Evolutionary conservation across 192 early-diverging fungal species (phyloP), one percentile per base, ranked within the genome.

Genomic region (Dissophora globulifera): DNA sequence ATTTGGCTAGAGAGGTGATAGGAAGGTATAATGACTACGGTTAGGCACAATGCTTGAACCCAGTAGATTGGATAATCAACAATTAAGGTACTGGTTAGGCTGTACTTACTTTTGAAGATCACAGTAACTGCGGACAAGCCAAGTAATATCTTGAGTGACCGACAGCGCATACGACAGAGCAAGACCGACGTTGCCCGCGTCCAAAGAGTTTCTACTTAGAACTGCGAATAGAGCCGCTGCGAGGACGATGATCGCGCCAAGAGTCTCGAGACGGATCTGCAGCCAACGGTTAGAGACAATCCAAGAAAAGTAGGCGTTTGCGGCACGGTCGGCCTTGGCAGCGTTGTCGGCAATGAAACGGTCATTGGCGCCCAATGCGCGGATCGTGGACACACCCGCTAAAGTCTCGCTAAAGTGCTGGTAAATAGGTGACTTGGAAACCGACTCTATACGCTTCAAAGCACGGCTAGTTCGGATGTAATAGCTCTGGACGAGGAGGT

Each of bases 401-500:
- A 91, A 72, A 2, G 89, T 87, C 62, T 92, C 88, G 51, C 87
- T 87, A 58, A 89, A 90, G 52, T 82, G 85, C 12, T 93, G 87
- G 67, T 91, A 94, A 17, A 97, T 86, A 0, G 95, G 95, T 8
- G 88, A 90, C 46, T 92, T 88, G 6, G 92, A 86, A 16, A 92
- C 84, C 5, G 92, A 93, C 49, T 95, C 94, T 22, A 97, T 75
- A 30, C 94, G 87, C 70, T 94, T 95, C 40, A 98, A 78, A 54
- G 91, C 91, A 47, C 94, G 90, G 4, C 88, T 89, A 8, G 90
- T 88, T 17, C 84, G 61, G 45, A 94, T 80, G 80, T 96, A 96
- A 51, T 88, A 85, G 23, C 76, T 67, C 45, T 86, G 82, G 19
- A 87, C 42, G 52, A 74, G 59, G 25, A 81, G 25, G 53, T 84